phyloP scores from a whole-genome alignment of 805 yeast genomes.

The Candida quercuum region DNA sequence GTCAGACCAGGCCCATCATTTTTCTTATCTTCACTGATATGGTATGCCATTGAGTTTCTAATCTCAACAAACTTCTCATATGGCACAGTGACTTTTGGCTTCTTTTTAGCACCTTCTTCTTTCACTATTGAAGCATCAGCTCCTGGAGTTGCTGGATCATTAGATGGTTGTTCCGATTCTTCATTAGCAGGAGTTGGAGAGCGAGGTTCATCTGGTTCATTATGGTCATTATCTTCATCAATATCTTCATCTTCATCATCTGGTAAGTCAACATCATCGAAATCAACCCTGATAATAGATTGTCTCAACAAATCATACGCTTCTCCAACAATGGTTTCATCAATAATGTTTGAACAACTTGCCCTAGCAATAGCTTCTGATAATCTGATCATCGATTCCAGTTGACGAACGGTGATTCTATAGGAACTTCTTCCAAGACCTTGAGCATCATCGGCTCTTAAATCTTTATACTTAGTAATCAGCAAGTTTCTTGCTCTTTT shows the following conservation, averaged over 20 bases:
- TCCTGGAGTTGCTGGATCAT: not conserved
- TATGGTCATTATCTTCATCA: constrained; percentile 10
- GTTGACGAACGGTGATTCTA: constrained; percentile 93
- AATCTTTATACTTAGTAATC: constrained; percentile 75
- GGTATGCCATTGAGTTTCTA: constrained; percentile 71
- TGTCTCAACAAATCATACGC: constrained; percentile 87
- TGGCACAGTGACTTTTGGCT: constrained; percentile 51
- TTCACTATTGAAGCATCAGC: not conserved
- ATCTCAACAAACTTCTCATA: constrained; percentile 84
- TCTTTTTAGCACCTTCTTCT: constrained; percentile 11
- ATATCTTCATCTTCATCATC: constrained; percentile 38
- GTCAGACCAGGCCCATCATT: constrained; percentile 55
- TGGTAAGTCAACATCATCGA: constrained; percentile 84
- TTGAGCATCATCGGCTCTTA: constrained; percentile 86
- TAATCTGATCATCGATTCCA: constrained; percentile 88
- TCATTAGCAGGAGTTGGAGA: no score
- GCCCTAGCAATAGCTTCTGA: constrained; percentile 97
- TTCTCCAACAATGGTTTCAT: constrained; percentile 84
- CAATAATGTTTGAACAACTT: constrained; percentile 62
- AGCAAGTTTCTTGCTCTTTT: constrained; percentile 70
- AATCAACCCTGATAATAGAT: constrained; percentile 89
- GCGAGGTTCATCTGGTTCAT: no score
- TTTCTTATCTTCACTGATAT: constrained; percentile 53
- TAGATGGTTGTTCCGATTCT: constrained; percentile 8
- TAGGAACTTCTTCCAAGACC: constrained; percentile 83